Percentiles rank a stretch among this genome's conserved stretches.
phyloP scores from a whole-genome alignment of 2,329 filamentous ascomycete genomes.

The Lasiodiplodia theobromae region DNA sequence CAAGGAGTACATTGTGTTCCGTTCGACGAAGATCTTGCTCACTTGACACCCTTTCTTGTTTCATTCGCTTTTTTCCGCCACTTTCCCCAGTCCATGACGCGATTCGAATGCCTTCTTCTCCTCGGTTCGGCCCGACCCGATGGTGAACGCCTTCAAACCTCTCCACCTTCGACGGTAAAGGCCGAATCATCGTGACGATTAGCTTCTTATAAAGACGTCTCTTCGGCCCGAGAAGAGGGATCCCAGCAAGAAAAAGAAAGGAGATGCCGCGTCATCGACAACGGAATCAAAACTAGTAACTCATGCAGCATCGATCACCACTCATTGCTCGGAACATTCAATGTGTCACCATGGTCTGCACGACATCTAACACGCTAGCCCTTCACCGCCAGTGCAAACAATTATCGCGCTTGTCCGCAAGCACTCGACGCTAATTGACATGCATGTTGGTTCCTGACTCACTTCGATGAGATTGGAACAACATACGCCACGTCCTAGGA shows the following conservation, averaged over 20 bases:
- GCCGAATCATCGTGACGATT: neutral
- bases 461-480: neutral
- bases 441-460: neutral
- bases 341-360: neutral
- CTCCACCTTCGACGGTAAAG: neutral
- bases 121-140: conserved; percentile 19
- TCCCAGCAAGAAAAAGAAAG: neutral
- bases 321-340: neutral
- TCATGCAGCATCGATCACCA: neutral
- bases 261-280: neutral
- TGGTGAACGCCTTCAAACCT: neutral
- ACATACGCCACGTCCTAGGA: neutral
- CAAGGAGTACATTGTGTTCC: conserved; percentile 5
- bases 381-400: neutral
- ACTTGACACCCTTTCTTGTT: neutral
- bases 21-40: neutral
- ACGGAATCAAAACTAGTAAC: neutral
- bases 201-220: no score
- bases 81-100: neutral
- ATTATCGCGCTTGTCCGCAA: neutral
- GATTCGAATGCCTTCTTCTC: neutral
- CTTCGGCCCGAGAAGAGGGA: neutral
- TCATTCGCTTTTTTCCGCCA: neutral
- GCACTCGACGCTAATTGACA: neutral
- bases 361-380: neutral